Conservation (phyloP, 768 basidiomycete genomes). For the Pleurotus sapidus region DNA sequence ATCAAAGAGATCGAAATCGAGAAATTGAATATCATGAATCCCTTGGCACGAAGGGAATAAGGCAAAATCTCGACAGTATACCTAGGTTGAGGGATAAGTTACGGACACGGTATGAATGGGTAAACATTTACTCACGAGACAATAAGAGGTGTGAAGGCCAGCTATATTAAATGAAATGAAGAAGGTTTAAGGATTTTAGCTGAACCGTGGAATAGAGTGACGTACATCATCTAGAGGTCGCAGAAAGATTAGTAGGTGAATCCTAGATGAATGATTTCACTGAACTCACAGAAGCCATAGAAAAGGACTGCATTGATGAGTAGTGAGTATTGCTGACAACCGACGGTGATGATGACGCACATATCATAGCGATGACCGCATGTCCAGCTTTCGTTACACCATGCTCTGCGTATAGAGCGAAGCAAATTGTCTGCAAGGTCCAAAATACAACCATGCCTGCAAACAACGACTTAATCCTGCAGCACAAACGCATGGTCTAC, state of each 20-base stretch:
- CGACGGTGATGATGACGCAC: constrained; percentile 53
- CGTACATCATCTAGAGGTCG: constrained; percentile 23
- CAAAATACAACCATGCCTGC: constrained; percentile 60
- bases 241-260: no score
- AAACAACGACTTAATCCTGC: constrained; percentile 37
- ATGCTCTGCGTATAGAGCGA: constrained; percentile 32
- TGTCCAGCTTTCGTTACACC: constrained; percentile 33
- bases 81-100: background rate
- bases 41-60: constrained; percentile 60
- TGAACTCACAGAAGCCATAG: constrained; percentile 29
- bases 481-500: constrained; percentile 23
- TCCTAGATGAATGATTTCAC: background rate
- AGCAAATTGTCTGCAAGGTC: constrained; percentile 54
- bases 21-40: constrained; percentile 58
- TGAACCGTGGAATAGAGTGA: constrained; percentile 19
- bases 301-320: constrained; percentile 20
- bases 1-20: constrained; percentile 55
- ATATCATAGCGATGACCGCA: constrained; percentile 57
- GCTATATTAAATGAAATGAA: constrained; percentile 29
- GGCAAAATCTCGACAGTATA: constrained; percentile 73
- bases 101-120: background rate
- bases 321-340: constrained; percentile 9
- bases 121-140: constrained; percentile 40
- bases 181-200: constrained; percentile 57
- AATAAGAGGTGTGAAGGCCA: constrained; percentile 67